Conservation (phyloP, 352 stramenopile species). For the Hyaloperonospora arabidopsidis region DNA sequence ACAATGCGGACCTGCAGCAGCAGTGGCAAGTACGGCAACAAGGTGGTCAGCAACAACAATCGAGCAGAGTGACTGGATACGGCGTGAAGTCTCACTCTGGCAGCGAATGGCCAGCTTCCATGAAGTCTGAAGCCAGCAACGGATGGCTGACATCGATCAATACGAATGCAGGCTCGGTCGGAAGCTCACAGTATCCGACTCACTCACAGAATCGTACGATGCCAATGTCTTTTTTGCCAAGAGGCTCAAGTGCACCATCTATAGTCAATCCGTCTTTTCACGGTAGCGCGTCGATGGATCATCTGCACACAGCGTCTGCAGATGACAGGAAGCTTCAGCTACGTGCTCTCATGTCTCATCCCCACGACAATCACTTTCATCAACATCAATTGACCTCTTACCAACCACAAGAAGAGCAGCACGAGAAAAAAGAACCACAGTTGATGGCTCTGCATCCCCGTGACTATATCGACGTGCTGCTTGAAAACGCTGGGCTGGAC, state of each 20-base stretch:
- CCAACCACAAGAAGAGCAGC: conserved; percentile 18
- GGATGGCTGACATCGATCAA: conserved; percentile 16
- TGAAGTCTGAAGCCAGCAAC: conserved; percentile 11
- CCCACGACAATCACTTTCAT: conserved; percentile 23
- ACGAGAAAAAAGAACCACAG: conserved; percentile 16
- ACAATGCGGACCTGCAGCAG: conserved; percentile 25
- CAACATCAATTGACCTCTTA: conserved; percentile 17
- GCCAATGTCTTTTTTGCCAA: conserved; percentile 36
- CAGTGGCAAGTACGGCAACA: conserved; percentile 18
- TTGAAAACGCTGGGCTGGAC: conserved; percentile 49
- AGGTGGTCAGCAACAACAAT: conserved; percentile 15
- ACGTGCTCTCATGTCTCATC: conserved; percentile 12
- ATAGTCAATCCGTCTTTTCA: conserved; percentile 11
- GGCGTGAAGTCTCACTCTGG: conserved; percentile 14
- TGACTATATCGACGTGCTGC: conserved; percentile 54
- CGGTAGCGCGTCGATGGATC: conserved; percentile 21
- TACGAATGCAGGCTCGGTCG: conserved; percentile 10
- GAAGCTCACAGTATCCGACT: conserved; percentile 8
- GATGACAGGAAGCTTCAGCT: conserved; percentile 15
- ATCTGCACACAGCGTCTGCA: conserved; percentile 13
- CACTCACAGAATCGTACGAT: conserved; percentile 21
- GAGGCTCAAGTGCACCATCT: conserved; percentile 13
- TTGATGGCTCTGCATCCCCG: conserved; percentile 13
- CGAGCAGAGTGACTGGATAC: conserved; percentile 9
- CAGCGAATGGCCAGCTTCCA: conserved; percentile 14